Evolutionary conservation across 1,284 basidiomycete species (phyloP), one percentile per base, ranked within the genome.

Genomic region (Malassezia equina): DNA sequence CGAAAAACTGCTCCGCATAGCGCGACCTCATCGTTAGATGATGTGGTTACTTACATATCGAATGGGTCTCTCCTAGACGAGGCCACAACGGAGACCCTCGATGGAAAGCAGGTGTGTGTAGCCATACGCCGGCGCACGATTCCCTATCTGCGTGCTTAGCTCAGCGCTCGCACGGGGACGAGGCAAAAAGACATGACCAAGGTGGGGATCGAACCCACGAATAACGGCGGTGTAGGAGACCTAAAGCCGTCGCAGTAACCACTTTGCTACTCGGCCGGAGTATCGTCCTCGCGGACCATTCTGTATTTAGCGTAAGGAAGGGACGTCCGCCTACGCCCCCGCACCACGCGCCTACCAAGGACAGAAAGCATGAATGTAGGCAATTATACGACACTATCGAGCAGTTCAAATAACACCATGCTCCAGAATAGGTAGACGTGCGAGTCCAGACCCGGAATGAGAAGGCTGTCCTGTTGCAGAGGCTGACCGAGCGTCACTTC

Each of bases 401-500:
- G 49, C 27, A 51, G 42, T 33, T 42, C 33, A 12, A 23, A 24
- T 2, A 54, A 28, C 13, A 47, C 52, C 45, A 55, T 51, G 39
- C 42, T 43, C 55, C 55, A 57, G 25, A 47, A 57, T 21, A 57
- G 34, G 44, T 46, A 47, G 8, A 50, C 33, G 33, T 52, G 19
- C 19, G 67, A 63, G 24, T 55, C 45, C 33, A 65, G 47, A 31
- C 56, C 55, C 0, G 61, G 63, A 2, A 42, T 57, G 0, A 67
- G 39, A 7, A 60, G 59, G 33, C 59, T 57, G 28, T 60, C 44
- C 28, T 59, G 55, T n/a, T 58, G 47, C 29, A 59, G 48, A 28
- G 65, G 61, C 49, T 66, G 64, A 11, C 69, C 69, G 43, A 71
- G 55, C 15, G 66, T 24, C 17, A 71, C 48, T 23, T 66, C 56